Evolutionary conservation across 2,329 filamentous ascomycete species (phyloP), one percentile per base, ranked within the genome.

Genomic region (Cercospora sojina): DNA sequence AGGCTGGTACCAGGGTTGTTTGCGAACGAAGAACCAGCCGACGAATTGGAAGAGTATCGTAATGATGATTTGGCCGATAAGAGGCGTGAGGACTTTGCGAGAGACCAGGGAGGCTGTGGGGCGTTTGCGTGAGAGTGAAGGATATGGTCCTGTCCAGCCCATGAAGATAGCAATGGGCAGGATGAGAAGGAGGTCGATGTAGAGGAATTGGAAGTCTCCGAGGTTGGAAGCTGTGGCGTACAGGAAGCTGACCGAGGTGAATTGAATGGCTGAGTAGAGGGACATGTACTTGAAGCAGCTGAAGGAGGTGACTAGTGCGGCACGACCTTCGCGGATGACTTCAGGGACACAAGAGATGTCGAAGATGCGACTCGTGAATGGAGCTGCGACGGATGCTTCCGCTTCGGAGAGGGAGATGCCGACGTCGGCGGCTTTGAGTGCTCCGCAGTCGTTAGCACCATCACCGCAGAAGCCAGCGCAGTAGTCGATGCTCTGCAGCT

Each of bases 241-340:
- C 16, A 99, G 85, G 77, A 99, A 97, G 84, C 91, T 96, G 75
- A 99, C 96, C 0, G 92, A 92, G 7, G 92, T 96, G 82, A 99
- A 99, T 79, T 99, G 95, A 71, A 99, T 99, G n/a, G 95, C 94
- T 2, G 93, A 98, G 82, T 99, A 99, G 71, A 99, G 81, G 74
- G 91, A 96, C 96, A 99, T 99, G 80, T 96, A 99, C 82, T 98
- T 99, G 86, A 99, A 99, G 82, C 95, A 99, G 81, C 92, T 96
- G 82, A 99, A 99, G 79, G 93, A 97, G 12, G 95, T 99, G n/a
- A 98, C 93, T 35, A 99, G 85, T 35, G 96, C 92, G 20, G 94
- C 94, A 69, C 96, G 89, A 20, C 95, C 95, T 82, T 99, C 95
- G 71, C 93, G 79, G 70, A 99, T 98, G 70, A 99, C 90, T 74